Evolutionary conservation across 352 stramenopile genomes (phyloP).

Genomic region (Phytopythium ostracodes): DNA sequence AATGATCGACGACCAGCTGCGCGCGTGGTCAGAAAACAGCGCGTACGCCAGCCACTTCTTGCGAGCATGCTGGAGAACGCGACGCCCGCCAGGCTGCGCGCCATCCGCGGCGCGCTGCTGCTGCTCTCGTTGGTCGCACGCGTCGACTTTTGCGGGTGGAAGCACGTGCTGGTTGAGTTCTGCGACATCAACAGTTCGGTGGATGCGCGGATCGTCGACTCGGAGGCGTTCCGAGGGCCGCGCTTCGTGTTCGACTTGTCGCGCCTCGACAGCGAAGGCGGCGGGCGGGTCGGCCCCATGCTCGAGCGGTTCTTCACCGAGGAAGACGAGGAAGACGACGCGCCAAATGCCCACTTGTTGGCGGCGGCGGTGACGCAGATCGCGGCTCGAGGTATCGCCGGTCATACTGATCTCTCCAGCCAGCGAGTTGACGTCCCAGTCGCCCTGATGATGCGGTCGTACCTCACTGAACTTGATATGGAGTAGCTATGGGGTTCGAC

Average conservation of each 20-base stretch:
- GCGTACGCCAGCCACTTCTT: not conserved
- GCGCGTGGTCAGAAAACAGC: not conserved
- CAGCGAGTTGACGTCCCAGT: not conserved
- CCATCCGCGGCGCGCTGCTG: not conserved
- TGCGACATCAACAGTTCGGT: not conserved
- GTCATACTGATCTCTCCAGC: not conserved
- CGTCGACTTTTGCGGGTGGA: not conserved
- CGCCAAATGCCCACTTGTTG: not conserved
- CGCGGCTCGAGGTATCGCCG: too few relatives aligned
- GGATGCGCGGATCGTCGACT: not conserved
- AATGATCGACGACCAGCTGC: not conserved
- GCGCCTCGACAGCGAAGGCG: too few relatives aligned
- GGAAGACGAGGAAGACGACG: not conserved
- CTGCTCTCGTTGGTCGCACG: not conserved
- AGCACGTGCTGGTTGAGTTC: not conserved
- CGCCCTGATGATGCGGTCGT: not conserved
- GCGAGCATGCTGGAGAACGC: not conserved
- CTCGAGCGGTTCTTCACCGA: not conserved
- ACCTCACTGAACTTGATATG: not conserved
- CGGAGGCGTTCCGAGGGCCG: not conserved
- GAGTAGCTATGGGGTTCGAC: not conserved
- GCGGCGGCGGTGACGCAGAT: not conserved
- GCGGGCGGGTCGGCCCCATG: not conserved
- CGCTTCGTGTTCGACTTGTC: not conserved
- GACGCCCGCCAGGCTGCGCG: not conserved